Conservation (phyloP, 352 stramenopile species). For the Globisporangium heterothallicum region DNA sequence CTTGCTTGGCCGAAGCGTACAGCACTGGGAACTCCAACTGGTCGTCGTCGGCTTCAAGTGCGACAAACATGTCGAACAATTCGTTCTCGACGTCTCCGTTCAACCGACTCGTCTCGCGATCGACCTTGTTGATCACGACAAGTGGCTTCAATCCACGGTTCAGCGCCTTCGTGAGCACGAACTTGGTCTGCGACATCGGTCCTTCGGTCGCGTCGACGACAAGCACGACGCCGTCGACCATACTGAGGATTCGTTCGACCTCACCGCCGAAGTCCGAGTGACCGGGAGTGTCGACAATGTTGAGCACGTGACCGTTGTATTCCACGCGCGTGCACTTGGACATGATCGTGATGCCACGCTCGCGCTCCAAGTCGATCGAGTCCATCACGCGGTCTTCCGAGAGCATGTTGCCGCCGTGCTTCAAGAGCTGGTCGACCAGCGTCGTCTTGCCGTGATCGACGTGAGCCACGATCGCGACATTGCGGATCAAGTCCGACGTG, state of each 20-base stretch:
- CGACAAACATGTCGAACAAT: conserved; percentile 96
- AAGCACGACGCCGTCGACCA: conserved; percentile 97
- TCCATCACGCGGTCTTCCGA: conserved; percentile 96
- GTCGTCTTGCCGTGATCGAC: conserved; percentile 99
- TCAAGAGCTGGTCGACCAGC: conserved; percentile 96
- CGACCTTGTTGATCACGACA: conserved; percentile 99
- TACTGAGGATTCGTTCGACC: conserved; percentile 96
- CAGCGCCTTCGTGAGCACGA: conserved; percentile 96
- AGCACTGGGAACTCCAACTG: conserved; percentile 97
- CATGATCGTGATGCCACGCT: conserved; percentile 99
- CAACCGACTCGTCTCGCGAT: conserved; percentile 87
- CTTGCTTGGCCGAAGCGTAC: conserved; percentile 94
- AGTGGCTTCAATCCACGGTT: conserved; percentile 90
- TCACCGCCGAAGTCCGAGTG: conserved; percentile 99
- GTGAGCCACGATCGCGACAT: conserved; percentile 91
- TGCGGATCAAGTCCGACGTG: conserved; percentile 68
- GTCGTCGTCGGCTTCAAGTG: conserved; percentile 90
- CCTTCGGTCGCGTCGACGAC: conserved; percentile 97
- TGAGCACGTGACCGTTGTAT: conserved; percentile 93
- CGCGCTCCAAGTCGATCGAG: conserved; percentile 96
- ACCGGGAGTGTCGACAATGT: conserved; percentile 97
- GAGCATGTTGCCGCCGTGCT: conserved; percentile 90
- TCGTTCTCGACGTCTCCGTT: conserved; percentile 96
- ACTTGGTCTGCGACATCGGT: conserved; percentile 98
- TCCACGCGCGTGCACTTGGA: conserved; percentile 96